These are phyloP conservation scores for Saccharomyces hybrid DNA, from an alignment of 1,139 yeast species.

Conservation along the genomic window DNA sequence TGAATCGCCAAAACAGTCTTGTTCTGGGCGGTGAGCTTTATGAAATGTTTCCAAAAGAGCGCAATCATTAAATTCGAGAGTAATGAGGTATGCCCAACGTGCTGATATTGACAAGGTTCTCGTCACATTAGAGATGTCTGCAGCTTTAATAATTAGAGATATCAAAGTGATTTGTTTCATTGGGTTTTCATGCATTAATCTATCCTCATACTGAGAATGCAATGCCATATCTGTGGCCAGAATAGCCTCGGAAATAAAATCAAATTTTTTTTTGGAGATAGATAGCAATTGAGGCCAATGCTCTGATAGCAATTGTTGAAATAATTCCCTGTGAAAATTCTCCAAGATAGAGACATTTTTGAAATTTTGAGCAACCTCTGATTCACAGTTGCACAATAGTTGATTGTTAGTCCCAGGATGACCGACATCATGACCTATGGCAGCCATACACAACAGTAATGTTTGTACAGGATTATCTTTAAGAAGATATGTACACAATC, in stretches of 20 bases:
- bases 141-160: slow-evolving; percentile 76
- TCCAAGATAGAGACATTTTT: slow-evolving; percentile 70
- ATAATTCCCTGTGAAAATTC: slow-evolving; percentile 72
- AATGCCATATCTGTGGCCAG: slow-evolving; percentile 93
- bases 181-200: slow-evolving; percentile 14
- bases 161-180: slow-evolving; percentile 38
- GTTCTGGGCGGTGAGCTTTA: slow-evolving; percentile 6
- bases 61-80: slow-evolving; percentile 72
- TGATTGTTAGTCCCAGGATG: slow-evolving; percentile 93
- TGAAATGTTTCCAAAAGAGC: slow-evolving; percentile 44
- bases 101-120: slow-evolving; percentile 69
- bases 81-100: slow-evolving; percentile 77
- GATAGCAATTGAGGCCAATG: slow-evolving; percentile 54
- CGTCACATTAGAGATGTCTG: slow-evolving; percentile 89
- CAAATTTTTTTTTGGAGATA: slow-evolving; percentile 8
- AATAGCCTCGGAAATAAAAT: slow-evolving; percentile 36
- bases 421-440: slow-evolving; percentile 91
- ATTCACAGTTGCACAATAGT: slow-evolving; percentile 51
- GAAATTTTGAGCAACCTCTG: slow-evolving; percentile 60
- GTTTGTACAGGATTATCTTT: slow-evolving; percentile 11
- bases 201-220: slow-evolving; percentile 63
- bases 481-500: slow-evolving; percentile 16
- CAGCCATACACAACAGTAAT: slow-evolving; percentile 54
- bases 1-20: background rate
- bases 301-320: slow-evolving; percentile 48